phyloP scores from a whole-genome alignment of 495 filamentous ascomycete genomes.

The Tuber umbilicatum region DNA sequence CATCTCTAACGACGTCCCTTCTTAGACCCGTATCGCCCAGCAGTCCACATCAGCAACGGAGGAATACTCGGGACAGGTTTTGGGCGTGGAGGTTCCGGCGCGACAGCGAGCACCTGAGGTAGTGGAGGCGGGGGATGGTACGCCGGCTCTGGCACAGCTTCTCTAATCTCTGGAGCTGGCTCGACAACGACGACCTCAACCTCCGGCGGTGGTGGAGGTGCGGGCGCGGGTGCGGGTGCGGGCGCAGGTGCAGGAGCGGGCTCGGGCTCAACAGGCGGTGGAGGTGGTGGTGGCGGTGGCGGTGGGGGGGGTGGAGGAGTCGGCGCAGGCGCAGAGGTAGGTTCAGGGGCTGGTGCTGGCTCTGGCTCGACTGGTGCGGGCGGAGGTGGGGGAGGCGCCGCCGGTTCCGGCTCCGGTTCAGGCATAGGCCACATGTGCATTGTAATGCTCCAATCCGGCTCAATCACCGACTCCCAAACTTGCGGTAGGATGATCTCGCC shows the following conservation, averaged over 20 bases:
- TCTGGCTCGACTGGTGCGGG: slow-evolving; percentile 20
- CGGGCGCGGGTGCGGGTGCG: slow-evolving; percentile 18
- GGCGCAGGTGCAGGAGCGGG: slow-evolving; percentile 16
- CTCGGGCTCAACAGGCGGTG: slow-evolving; percentile 19
- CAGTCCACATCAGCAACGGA: slow-evolving; percentile 42
- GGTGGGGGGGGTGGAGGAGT: slow-evolving; percentile 23
- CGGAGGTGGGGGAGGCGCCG: slow-evolving; percentile 27
- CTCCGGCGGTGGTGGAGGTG: slow-evolving; percentile 23
- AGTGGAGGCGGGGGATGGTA: slow-evolving; percentile 17
- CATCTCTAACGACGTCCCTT: slow-evolving; percentile 8
- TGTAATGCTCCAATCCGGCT: slow-evolving; percentile 66
- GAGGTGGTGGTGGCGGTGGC: slow-evolving; percentile 16
- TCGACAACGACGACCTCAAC: slow-evolving; percentile 13
- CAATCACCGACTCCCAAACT: slow-evolving; percentile 51
- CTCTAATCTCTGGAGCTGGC: slow-evolving; percentile 11
- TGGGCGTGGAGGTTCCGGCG: slow-evolving; percentile 15
- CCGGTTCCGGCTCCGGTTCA: slow-evolving; percentile 37
- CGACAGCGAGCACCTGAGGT: slow-evolving; percentile 12
- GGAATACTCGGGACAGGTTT: slow-evolving; percentile 31
- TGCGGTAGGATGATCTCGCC: slow-evolving; percentile 50
- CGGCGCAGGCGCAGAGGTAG: slow-evolving; percentile 15
- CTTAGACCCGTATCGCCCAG: slow-evolving; percentile 37
- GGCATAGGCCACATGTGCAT: slow-evolving; percentile 98
- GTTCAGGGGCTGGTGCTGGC: slow-evolving; percentile 16
- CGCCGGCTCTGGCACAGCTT: slow-evolving; percentile 13